Conservation (phyloP, 2,329 filamentous ascomycete genomes). For the Epichloe festucae region DNA sequence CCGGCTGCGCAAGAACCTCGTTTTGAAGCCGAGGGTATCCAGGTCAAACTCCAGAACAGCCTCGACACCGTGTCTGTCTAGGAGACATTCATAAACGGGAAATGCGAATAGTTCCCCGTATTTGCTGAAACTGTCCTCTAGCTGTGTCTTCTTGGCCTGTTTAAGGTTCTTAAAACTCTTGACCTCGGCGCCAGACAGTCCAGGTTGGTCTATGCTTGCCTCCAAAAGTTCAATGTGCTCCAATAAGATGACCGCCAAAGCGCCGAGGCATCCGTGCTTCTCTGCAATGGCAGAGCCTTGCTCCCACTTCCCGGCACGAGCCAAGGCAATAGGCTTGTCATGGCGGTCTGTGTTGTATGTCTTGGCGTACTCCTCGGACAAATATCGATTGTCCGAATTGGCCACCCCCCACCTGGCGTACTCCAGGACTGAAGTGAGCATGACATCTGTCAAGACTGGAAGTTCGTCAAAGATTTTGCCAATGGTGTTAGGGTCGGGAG, state of each 20-base stretch:
- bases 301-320: conserved; percentile 43
- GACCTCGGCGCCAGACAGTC: conserved; percentile 15
- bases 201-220: conserved; percentile 14
- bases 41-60: conserved; percentile 58
- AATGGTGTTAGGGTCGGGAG: conserved; percentile 28
- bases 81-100: conserved; percentile 68
- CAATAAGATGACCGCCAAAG: conserved; percentile 43
- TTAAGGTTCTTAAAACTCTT: conserved; percentile 22
- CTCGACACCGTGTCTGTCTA: conserved; percentile 52
- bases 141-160: conserved; percentile 26
- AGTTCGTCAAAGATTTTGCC: conserved; percentile 33
- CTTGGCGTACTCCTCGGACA: conserved; percentile 32
- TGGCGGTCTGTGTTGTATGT: conserved; percentile 38
- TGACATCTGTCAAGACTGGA: conserved; percentile 39
- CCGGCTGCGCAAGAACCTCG: conserved; percentile 62
- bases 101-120: conserved; percentile 57
- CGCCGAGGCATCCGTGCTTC: conserved; percentile 40
- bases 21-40: conserved; percentile 59
- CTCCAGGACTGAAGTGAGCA: conserved; percentile 41
- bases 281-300: conserved; percentile 45
- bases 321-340: conserved; percentile 39
- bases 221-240: conserved; percentile 35
- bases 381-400: conserved; percentile 29
- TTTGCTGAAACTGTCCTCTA: conserved; percentile 44
- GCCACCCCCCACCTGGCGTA: conserved; percentile 37